Base-by-base conservation (phyloP, 2,329 filamentous ascomycete species). In the Sporothrix brunneoviolacea region DNA sequence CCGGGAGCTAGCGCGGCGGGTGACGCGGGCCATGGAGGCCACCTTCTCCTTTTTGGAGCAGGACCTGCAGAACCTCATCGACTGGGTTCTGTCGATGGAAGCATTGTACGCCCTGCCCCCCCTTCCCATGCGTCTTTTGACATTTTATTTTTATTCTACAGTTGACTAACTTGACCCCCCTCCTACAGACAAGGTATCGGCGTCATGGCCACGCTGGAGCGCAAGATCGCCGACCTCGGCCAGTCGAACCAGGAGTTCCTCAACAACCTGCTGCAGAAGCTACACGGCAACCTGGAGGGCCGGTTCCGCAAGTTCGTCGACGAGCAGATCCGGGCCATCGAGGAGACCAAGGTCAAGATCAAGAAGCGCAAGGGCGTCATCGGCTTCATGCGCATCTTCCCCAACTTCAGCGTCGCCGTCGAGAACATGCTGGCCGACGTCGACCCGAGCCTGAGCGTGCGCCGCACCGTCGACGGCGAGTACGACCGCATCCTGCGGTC, bases 281-380 rank as follows among this genome's bases (percentile, higher is more conserved):
- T 95, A 9, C 88, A 93, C 58, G 78, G 82, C 50, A 80, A 79
- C 37, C 73, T 97, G 16, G 81, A 86, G 58, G 77, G 79, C 3
- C 79, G 88, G 3, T 96, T 95, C 70, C 83, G 78, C 54, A 89
- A 88, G 55, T 96, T 97, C 60, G 82, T 97, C 8, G 91, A 97
- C 58, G 89, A 95, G 57, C 93, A 98, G 65, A 86, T 97, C 53
- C 87, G 88, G 22, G 91, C 90, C 5, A 95, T 97, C 56, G 93
- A 97, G 68, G 93, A 97, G 55, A 97, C 91, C 35, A 97, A 97
- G 69, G 91, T 98, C 66, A 96, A 96, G 73, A 90, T 96, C 69
- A 96, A 95, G 74, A 97, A 97, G 74, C 86, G 93, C 58, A 96
- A 94, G 70, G 91, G 93, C 10, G 88, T 98, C 51, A 96, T 97